These are phyloP conservation scores for Sanghuangporus weigelae DNA, from an alignment of 1,284 basidiomycete genomes.

Conservation along the genomic window DNA sequence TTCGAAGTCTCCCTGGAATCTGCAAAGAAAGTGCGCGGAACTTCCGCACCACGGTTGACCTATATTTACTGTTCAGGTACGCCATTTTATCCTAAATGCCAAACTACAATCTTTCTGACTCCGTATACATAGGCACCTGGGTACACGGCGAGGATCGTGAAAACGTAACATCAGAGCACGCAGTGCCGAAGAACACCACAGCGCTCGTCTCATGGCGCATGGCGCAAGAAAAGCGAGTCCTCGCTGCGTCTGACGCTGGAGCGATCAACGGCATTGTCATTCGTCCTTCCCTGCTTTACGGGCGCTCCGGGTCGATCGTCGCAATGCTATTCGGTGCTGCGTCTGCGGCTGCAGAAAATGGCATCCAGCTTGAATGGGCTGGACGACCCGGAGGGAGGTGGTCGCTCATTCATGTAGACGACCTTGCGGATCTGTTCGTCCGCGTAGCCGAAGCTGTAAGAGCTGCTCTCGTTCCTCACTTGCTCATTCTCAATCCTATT, in stretches of 20 bases:
- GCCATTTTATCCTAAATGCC: neutral
- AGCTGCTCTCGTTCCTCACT: neutral
- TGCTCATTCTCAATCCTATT: slow-evolving; percentile 18
- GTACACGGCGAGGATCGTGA: slow-evolving; percentile 37
- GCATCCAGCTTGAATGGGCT: slow-evolving; percentile 33
- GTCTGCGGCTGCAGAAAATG: slow-evolving; percentile 22
- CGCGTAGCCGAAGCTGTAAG: slow-evolving; percentile 33
- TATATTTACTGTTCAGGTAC: slow-evolving; percentile 44
- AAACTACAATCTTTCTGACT: no score
- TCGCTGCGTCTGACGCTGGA: slow-evolving; percentile 22
- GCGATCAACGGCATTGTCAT: slow-evolving; percentile 46
- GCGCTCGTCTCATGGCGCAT: slow-evolving; percentile 34
- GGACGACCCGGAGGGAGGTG: slow-evolving; percentile 38
- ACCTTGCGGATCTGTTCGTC: slow-evolving; percentile 45
- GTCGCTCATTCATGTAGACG: slow-evolving; percentile 44
- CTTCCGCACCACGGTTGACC: slow-evolving; percentile 35
- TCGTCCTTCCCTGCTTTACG: slow-evolving; percentile 44
- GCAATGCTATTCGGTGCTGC: slow-evolving; percentile 35
- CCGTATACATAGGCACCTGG: slow-evolving; percentile 33
- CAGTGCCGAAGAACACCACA: slow-evolving; percentile 27
- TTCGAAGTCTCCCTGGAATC: slow-evolving; percentile 32
- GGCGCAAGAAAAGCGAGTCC: slow-evolving; percentile 32
- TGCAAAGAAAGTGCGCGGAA: slow-evolving; percentile 29
- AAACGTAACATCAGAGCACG: slow-evolving; percentile 32
- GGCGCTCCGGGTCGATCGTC: slow-evolving; percentile 38